A percentile compares a stretch with the other conserved stretches of the same genome.
Evolutionary conservation across 352 stramenopile species (phyloP).

Genomic region (Phytophthora brassicae): DNA sequence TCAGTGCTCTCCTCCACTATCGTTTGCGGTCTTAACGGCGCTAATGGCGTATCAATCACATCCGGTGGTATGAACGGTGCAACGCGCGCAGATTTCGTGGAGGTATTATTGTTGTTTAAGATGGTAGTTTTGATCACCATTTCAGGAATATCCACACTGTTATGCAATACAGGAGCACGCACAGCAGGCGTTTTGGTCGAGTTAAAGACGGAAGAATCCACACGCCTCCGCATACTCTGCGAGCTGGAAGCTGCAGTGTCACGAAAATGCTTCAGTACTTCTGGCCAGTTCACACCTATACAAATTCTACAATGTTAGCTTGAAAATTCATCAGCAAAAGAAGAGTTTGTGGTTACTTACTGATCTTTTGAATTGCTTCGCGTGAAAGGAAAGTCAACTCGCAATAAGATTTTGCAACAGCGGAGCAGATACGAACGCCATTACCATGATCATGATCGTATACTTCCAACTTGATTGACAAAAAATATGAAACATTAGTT

Average conservation of each 20-base stretch:
- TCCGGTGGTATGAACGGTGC: conserved; percentile 20
- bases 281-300: conserved; percentile 67
- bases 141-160: conserved; percentile 22
- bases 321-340: background rate
- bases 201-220: conserved; percentile 24
- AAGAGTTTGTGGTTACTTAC: conserved; percentile 32
- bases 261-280: conserved; percentile 70
- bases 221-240: conserved; percentile 44
- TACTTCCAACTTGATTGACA: conserved; percentile 59
- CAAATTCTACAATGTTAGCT: background rate
- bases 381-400: conserved; percentile 82
- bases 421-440: conserved; percentile 82
- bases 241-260: conserved; percentile 43
- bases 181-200: background rate
- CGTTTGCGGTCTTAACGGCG: conserved; percentile 5
- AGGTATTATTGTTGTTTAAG: conserved; percentile 21
- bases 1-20: conserved; percentile 28
- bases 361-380: conserved; percentile 72
- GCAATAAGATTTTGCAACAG: conserved; percentile 74
- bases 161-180: conserved; percentile 7
- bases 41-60: conserved; percentile 7
- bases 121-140: conserved; percentile 41
- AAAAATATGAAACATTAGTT: background rate
- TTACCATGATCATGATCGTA: conserved; percentile 80
- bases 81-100: conserved; percentile 16